Base-by-base conservation (phyloP, 2,329 filamentous ascomycete genomes). In the Exophiala dermatitidis region DNA sequence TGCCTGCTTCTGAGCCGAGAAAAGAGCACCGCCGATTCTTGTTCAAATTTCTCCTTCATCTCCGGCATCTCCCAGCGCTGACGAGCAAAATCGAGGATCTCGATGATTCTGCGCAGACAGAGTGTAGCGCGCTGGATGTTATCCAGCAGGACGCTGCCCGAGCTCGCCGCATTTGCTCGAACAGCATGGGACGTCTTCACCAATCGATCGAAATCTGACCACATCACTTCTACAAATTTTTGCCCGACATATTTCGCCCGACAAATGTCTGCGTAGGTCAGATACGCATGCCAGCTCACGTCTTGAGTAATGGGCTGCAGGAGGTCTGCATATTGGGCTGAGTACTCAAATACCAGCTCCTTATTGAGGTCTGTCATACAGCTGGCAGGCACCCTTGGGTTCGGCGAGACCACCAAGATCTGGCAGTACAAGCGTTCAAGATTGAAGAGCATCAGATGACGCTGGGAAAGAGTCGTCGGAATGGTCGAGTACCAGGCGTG, bases 361-460 rank as follows among this genome's bases (percentile, higher is more conserved):
- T 89, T 86, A 36, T 84, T 86, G 66, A 91, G 89, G 43, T 88
- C 80, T 2, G 82, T 84, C 46, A 90, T 82, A 26, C 80, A 75
- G 34, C 36, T 49, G 1, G 60, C 60, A 0, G 88, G 86, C 2
- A 86, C 82, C 43, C 85, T 78, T 1, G 83, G 81, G 34, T 86
- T 90, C 0, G 90, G 88, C 0, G 89, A 89, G 5, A 96, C 78
- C 53, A 91, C 87, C 67, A 96, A 89, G 28, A 95, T 85, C 63
- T 89, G 93, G 65, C 88, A 94, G 72, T 95, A 97, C 44, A 91
- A 80, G 40, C 94, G 72, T 66, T 98, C 93, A 10, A 95, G 80
- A 58, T 93, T 86, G 65, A 96, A 94, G 60, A 90, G 81, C 45
- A 86, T 80, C 37, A 83, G 80, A 58, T 90, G 84, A 29, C 80